Percentiles rank a stretch among this genome's conserved stretches.
Evolutionary conservation across 2,329 filamentous ascomycete species (phyloP).

Genomic region (Coniella lustricola): DNA sequence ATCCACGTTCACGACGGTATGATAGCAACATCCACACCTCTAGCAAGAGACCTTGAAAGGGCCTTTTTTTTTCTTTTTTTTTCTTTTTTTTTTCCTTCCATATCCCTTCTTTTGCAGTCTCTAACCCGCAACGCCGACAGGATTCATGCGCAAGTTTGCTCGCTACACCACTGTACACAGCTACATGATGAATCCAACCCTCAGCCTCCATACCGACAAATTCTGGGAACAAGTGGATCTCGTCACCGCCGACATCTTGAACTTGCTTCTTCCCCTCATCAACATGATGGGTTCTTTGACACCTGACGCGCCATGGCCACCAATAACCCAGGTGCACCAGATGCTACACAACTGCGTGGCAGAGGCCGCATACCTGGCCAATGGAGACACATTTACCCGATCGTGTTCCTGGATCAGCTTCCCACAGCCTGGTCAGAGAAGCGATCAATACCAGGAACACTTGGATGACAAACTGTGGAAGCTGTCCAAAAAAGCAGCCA

Average conservation of each 20-base stretch:
- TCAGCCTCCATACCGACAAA: constrained; percentile 20
- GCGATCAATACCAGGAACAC: constrained; percentile 21
- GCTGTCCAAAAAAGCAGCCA: constrained; percentile 12
- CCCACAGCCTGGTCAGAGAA: constrained; percentile 22
- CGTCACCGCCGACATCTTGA: constrained; percentile 10
- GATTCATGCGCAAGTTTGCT: constrained; percentile 6
- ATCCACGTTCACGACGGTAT: constrained; percentile 3
- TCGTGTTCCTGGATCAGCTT: constrained; percentile 26
- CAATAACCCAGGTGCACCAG: constrained; percentile 24
- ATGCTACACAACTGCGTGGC: constrained; percentile 27
- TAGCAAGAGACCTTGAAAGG: too few relatives aligned
- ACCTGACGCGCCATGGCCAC: constrained; percentile 6
- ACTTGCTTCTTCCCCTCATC: constrained; percentile 30
- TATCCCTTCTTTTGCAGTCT: neutral
- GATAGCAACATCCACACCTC: neutral
- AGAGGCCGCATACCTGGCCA: constrained; percentile 24
- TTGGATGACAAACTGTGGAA: constrained; percentile 19
- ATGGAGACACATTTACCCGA: constrained; percentile 24
- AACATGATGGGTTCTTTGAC: constrained; percentile 22
- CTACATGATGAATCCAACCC: neutral
- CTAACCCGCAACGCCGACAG: neutral
- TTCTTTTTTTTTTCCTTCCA: too few relatives aligned
- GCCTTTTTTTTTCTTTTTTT: too few relatives aligned
- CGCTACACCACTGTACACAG: constrained; percentile 18
- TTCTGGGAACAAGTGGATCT: constrained; percentile 33